These are phyloP conservation scores for Trametopsis cervina DNA, from an alignment of 768 basidiomycete genomes.

Conservation along the genomic window DNA sequence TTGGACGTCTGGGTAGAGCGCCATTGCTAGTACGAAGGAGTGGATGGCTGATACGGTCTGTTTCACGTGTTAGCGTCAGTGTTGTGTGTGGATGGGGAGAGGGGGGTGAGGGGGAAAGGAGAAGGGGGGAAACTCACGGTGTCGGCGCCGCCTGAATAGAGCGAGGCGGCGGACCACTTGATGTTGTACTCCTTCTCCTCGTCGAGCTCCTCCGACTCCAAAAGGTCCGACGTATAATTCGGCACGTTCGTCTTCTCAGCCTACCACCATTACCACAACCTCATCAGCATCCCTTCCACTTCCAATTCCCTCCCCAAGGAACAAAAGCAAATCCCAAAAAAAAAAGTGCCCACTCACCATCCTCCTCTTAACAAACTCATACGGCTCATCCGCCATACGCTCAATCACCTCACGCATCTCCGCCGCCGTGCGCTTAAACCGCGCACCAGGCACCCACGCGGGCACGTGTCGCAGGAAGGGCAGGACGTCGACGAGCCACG, in stretches of 20 bases:
- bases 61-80: no score
- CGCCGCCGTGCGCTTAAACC: conserved; percentile 12
- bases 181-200: conserved; percentile 53
- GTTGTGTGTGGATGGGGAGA: background rate
- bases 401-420: background rate
- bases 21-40: conserved; percentile 10
- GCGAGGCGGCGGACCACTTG: conserved; percentile 46
- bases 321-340: background rate
- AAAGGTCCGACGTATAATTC: conserved; percentile 52
- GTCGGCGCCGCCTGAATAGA: conserved; percentile 27
- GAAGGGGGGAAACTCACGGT: conserved; percentile 26
- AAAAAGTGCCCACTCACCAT: conserved; percentile 22
- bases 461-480: conserved; percentile 16
- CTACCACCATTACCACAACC: conserved; percentile 29
- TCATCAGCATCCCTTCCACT: no score
- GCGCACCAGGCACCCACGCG: conserved; percentile 21
- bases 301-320: no score
- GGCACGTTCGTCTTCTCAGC: conserved; percentile 47
- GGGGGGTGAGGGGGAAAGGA: background rate
- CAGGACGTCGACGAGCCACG: conserved; percentile 16
- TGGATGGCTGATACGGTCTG: conserved; percentile 10
- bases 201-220: conserved; percentile 42
- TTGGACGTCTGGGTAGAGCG: conserved; percentile 14
- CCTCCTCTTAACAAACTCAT: conserved; percentile 22
- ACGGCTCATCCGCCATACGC: conserved; percentile 22